Percentiles rank a stretch among this genome's conserved stretches.
phyloP scores from a whole-genome alignment of 345 rosid species.

The Murraya paniculata region DNA sequence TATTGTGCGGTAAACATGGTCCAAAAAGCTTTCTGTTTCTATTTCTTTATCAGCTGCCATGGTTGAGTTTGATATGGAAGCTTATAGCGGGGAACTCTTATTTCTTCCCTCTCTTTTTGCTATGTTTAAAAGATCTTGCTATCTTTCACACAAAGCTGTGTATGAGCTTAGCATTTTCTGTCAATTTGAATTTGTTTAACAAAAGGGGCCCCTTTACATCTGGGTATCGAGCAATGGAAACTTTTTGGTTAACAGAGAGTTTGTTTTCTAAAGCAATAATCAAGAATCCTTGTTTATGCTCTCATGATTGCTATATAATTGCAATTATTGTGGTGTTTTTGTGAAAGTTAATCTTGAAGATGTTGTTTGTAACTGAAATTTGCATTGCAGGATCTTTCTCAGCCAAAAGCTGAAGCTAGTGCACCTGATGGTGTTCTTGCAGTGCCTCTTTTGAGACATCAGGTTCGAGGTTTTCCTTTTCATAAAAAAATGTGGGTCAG shows the following conservation, averaged over 20 bases:
- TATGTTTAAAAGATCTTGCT: neutral
- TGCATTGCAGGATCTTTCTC: constrained; percentile 69
- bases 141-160: neutral
- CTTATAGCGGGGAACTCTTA: neutral
- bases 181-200: neutral
- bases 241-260: neutral
- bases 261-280: neutral
- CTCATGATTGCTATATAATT: neutral
- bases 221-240: neutral
- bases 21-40: neutral
- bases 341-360: neutral
- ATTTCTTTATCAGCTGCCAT: neutral
- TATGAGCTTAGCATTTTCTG: neutral
- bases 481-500: neutral
- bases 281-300: neutral
- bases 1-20: neutral
- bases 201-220: neutral
- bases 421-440: constrained; percentile 79
- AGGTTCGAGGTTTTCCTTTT: constrained; percentile 45
- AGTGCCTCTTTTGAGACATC: constrained; percentile 88
- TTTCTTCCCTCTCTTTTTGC: neutral
- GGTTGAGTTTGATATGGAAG: neutral
- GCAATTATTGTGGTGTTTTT: neutral
- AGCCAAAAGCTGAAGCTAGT: constrained; percentile 71
- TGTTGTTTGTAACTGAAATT: neutral